Evolutionary conservation across 352 stramenopile genomes (phyloP).

Genomic region (Pythium volutum): DNA sequence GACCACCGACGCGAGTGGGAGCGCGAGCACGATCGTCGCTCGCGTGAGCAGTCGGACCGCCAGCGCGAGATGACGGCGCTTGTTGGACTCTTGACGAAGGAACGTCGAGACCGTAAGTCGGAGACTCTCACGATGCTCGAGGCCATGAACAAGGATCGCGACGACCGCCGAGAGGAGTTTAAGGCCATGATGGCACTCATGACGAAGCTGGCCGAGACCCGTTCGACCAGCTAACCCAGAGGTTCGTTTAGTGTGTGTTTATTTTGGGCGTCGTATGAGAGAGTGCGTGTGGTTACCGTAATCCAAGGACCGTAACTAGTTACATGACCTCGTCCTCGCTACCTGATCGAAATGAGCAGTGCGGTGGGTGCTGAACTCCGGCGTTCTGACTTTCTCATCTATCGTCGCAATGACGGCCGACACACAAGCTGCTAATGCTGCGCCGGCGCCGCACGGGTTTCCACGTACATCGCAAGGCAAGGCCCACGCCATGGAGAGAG

Average conservation of each 20-base stretch:
- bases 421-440: neutral
- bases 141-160: conserved; percentile 16
- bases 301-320: neutral
- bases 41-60: conserved; percentile 7
- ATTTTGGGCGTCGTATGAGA: neutral
- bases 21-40: conserved; percentile 11
- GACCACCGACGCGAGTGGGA: conserved; percentile 16
- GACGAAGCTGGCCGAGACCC: conserved; percentile 2
- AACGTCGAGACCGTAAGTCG: conserved; percentile 15
- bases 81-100: conserved; percentile 4
- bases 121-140: conserved; percentile 7
- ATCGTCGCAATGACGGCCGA: no score
- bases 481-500: neutral
- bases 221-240: neutral
- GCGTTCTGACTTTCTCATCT: no score
- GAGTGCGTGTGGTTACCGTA: neutral
- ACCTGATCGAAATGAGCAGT: neutral
- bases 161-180: conserved; percentile 12
- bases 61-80: conserved; percentile 12
- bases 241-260: neutral
- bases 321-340: neutral
- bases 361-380: neutral
- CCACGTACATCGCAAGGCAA: neutral
- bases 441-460: neutral
- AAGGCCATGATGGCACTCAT: conserved; percentile 18